A percentile compares a stretch with the other conserved stretches of the same genome.
Conservation (phyloP, 2,329 filamentous ascomycete species). For the Ophiostoma novo-ulmi region DNA sequence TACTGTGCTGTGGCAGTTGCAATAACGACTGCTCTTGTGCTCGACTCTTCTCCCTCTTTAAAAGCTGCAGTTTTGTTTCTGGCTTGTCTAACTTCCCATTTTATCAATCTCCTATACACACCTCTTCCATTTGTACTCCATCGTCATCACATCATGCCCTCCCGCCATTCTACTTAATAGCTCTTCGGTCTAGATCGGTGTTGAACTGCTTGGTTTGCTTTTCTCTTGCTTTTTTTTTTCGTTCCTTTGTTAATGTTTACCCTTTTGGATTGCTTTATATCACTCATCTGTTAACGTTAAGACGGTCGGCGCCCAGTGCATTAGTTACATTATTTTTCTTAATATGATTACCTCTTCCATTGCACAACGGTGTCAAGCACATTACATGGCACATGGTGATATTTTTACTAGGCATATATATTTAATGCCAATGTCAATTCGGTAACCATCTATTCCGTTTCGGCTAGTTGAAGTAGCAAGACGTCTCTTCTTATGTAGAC, state of each 20-base stretch:
- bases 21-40: too few relatives aligned
- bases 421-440: neutral
- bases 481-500: neutral
- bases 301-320: neutral
- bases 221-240: neutral
- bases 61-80: neutral
- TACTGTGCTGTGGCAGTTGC: too few relatives aligned
- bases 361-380: neutral
- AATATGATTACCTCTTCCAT: neutral
- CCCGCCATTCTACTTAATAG: too few relatives aligned
- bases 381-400: neutral
- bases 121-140: neutral
- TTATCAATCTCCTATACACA: neutral
- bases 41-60: neutral
- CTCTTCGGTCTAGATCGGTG: neutral
- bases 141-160: too few relatives aligned
- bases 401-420: neutral
- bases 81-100: neutral
- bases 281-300: neutral
- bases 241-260: neutral
- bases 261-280: neutral
- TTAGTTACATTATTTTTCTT: neutral
- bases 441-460: neutral
- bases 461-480: neutral
- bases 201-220: neutral